Base-by-base conservation (phyloP, 805 yeast species). In the Saccharomycopsis babjevae region DNA sequence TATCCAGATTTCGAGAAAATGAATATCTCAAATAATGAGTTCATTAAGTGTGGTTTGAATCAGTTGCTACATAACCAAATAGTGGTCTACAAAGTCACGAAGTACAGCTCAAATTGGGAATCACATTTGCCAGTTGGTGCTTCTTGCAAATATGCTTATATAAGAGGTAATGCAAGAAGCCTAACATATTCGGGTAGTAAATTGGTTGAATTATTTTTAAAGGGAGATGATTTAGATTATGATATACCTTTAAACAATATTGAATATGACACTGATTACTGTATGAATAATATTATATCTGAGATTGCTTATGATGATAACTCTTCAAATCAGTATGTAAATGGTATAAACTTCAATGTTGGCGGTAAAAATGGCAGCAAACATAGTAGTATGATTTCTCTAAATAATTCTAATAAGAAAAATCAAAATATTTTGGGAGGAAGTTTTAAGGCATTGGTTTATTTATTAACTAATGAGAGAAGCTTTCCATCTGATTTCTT, bases 361-460 rank as follows among this genome's bases (percentile, higher is more conserved):
- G n/a, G 7, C n/a, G 32, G 52, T 1, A 46, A 46, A 46, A 3
- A 13, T 46, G 52, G 52, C 5, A 46, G 52, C 8, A 46, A 46
- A 13, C 52, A 46, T 22, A 46, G 52, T 22, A 46, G 52, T 22
- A 46, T 46, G 52, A 46, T 46, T 8, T 46, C 52, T 13, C 6
- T 46, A 6, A 46, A 22, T 22, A 46, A 46, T 46, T 1, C 28
- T 22, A 22, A 25, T 46, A 20, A 25, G 32, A 46, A 46, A 46
- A 78, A 78, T 43, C 83, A 83, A 1, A 77, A 76, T 57, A 70
- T 87, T 25, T 69, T 85, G 54, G 93, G 92, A 15, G 86, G 88
- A 1, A 85, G 92, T 0, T 85, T 87, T 69, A 80, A 83, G 65
- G 88, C 89, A 0, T 74, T 88, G 61, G 81, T 88, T 2, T 80